Base-by-base conservation (phyloP, 495 filamentous ascomycete genomes). In the Aspergillus mulundensis region DNA sequence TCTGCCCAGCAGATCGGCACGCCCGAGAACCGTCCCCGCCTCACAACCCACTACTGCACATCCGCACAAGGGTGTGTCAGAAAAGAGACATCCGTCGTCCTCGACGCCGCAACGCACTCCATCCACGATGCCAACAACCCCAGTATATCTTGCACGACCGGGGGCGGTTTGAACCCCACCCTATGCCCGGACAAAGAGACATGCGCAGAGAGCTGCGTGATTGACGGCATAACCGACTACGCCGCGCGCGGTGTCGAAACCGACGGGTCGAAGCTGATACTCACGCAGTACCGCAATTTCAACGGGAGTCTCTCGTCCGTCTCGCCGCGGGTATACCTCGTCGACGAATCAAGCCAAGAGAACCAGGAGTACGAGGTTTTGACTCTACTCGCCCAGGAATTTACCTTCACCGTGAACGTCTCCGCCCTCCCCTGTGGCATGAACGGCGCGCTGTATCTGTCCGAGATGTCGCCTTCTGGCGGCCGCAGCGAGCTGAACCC, bases 381-480 rank as follows among this genome's bases (percentile, higher is more conserved):
- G 51, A 71, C 81, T 53, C 72, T 87, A 8, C 70, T 81, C 16
- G 81, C 81, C 57, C 67, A 79, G 54, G 85, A 88, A 56, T 66
- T 88, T 50, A 70, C 75, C 25, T 87, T 87, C 64, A 83, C 87
- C 52, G 80, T 88, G 18, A 83, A 89, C 62, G 73, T 80, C 3
- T 82, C 79, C 21, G 72, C 76, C 7, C 72, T 87, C 1, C 77
- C 75, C 2, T 89, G 85, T 62, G 85, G 85, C 3, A 77, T 85
- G 72, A 89, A 88, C 68, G 84, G 81, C 45, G 85, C 85, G 2
- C 72, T 89, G 12, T 88, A 87, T 66, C 73, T 88, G 30, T 78
- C 80, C 23, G 81, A 86, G 66, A 88, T 89, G 84, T 61, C 73
- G 23, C 58, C 60, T 3, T 72, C 79, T 25, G 84, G 85, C 46